Percentiles rank a stretch among this genome's conserved stretches.
Evolutionary conservation across 2,329 filamentous ascomycete species (phyloP).

Genomic region (Colletotrichum camelliae): DNA sequence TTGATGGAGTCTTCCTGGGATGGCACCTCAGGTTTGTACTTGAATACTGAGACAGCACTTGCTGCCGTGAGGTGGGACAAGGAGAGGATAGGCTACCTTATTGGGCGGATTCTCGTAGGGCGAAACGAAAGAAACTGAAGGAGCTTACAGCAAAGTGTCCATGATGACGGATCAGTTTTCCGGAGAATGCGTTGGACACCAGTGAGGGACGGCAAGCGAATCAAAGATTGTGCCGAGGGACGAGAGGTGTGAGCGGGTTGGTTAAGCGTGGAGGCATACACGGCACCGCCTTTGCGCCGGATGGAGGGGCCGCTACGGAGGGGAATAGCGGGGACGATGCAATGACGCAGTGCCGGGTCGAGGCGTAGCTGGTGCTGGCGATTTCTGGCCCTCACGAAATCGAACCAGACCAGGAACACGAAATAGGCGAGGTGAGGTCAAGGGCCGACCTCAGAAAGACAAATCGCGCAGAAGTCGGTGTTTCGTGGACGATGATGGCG

Average conservation of each 20-base stretch:
- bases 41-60: not conserved
- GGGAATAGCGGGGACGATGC: slow-evolving; percentile 18
- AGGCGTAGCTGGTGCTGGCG: not conserved
- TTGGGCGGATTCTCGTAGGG: not conserved
- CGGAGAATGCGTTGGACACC: not conserved
- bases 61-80: not conserved
- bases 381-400: not conserved
- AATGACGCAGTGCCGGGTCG: slow-evolving; percentile 12
- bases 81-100: not conserved
- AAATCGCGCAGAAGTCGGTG: slow-evolving; percentile 7
- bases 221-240: not conserved
- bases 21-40: not conserved
- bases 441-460: not conserved
- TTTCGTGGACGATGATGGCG: not conserved
- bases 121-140: not conserved
- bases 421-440: not conserved
- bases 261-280: not conserved
- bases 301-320: slow-evolving; percentile 17
- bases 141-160: slow-evolving; percentile 36
- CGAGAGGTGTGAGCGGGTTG: not conserved
- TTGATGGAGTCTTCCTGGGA: not conserved
- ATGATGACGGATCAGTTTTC: slow-evolving; percentile 16
- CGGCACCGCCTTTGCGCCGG: slow-evolving; percentile 19
- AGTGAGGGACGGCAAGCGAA: not conserved
- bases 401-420: not conserved